Evolutionary conservation across 2,329 filamentous ascomycete genomes (phyloP).

Genomic region (Botrytis byssoidea): DNA sequence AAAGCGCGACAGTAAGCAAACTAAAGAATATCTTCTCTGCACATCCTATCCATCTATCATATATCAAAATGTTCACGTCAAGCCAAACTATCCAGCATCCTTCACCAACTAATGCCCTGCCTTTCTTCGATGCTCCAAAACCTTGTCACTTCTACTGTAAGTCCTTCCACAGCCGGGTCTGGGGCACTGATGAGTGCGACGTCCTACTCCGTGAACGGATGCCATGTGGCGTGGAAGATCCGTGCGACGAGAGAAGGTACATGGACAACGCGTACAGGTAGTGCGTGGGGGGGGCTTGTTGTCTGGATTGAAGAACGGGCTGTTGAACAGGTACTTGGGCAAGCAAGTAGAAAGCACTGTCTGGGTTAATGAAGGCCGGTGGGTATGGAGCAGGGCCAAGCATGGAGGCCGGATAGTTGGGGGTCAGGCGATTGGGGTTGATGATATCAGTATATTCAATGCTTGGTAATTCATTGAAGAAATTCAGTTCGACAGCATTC

Average conservation of each 20-base stretch:
- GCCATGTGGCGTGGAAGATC: neutral
- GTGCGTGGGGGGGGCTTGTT: neutral
- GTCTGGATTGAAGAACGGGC: neutral
- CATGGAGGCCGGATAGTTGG: neutral
- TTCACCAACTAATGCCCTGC: neutral
- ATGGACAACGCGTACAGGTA: neutral
- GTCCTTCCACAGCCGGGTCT: neutral
- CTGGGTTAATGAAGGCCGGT: neutral
- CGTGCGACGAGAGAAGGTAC: neutral
- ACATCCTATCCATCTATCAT: neutral
- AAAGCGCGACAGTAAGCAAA: neutral
- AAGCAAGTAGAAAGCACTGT: neutral
- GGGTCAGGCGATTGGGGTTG: neutral
- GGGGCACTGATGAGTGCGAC: neutral
- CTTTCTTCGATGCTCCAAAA: neutral
- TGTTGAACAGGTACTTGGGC: neutral
- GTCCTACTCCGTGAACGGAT: neutral
- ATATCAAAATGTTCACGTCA: neutral
- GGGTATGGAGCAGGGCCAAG: neutral
- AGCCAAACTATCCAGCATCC: neutral
- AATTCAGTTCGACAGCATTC: neutral
- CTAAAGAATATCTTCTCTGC: neutral
- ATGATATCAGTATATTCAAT: accelerated
- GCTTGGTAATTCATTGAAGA: neutral
- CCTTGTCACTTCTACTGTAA: neutral